Conservation (phyloP, 225 moss, liverwort and hornwort species). For the Polytrichum formosum region DNA sequence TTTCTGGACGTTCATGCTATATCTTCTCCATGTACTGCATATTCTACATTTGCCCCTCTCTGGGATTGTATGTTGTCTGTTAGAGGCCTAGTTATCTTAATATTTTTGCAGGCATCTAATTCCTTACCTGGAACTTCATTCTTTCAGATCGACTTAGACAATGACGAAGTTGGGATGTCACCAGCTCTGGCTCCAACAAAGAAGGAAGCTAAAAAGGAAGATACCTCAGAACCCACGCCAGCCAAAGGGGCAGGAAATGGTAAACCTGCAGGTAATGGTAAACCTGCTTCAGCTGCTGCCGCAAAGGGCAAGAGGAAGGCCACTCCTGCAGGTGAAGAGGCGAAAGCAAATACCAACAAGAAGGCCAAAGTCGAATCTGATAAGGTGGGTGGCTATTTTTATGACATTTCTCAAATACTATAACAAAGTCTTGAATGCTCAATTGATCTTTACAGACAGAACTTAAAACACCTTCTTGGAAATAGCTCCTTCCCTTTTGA, state of each 20-base stretch:
- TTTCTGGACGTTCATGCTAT: too few relatives aligned
- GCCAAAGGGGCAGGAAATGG: constrained; percentile 38
- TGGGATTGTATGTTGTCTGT: not conserved
- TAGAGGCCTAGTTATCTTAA: too few relatives aligned
- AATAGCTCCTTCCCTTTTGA: too few relatives aligned
- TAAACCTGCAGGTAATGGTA: constrained; percentile 29
- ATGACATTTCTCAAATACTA: not conserved
- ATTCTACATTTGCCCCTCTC: too few relatives aligned
- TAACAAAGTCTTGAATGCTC: too few relatives aligned
- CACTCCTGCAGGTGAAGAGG: constrained; percentile 54
- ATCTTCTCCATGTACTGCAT: too few relatives aligned
- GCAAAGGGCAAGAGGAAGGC: constrained; percentile 74
- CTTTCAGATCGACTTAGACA: constrained; percentile 84
- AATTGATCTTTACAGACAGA: too few relatives aligned
- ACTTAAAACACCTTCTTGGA: too few relatives aligned
- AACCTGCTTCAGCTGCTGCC: constrained; percentile 49
- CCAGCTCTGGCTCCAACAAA: constrained; percentile 92
- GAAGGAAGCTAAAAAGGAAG: constrained; percentile 87
- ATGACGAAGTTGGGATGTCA: constrained; percentile 96
- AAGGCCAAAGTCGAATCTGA: constrained; percentile 76
- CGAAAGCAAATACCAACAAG: constrained; percentile 54
- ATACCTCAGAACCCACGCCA: constrained; percentile 65
- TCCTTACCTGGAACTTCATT: not conserved
- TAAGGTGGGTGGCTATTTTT: constrained; percentile 13
- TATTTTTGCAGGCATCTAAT: not conserved